Evolutionary conservation across 371 early-diverging fungal genomes (phyloP).

Genomic region (Sporodiniella umbellata): DNA sequence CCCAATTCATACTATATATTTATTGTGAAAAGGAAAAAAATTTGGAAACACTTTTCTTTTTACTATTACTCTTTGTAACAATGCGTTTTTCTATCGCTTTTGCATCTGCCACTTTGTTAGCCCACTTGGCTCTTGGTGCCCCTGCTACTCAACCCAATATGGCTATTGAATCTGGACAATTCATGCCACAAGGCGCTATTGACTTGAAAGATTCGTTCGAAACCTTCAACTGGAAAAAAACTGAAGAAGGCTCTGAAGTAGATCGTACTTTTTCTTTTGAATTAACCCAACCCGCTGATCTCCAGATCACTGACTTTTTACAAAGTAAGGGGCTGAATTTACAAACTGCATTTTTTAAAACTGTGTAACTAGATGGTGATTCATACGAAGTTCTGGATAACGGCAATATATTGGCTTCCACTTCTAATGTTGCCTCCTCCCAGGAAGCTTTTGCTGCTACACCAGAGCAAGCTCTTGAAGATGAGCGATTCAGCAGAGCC

Average conservation of each 20-base stretch:
- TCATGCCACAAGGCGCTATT: background rate
- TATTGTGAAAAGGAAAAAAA: background rate
- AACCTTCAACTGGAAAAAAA: constrained; percentile 24
- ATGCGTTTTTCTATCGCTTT: constrained; percentile 34
- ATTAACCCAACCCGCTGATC: constrained; percentile 22
- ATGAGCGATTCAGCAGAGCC: constrained; percentile 26
- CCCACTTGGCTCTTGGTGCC: constrained; percentile 19
- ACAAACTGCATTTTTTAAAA: too few species aligned
- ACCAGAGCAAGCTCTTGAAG: constrained; percentile 27
- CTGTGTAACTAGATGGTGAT: constrained; percentile 36
- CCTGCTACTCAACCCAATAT: constrained; percentile 23
- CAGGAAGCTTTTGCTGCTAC: constrained; percentile 16
- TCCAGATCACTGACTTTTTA: constrained; percentile 32
- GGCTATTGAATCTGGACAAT: constrained; percentile 9
- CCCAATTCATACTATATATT: background rate
- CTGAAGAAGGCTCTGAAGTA: constrained; percentile 6
- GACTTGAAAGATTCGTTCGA: constrained; percentile 20
- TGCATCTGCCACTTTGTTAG: constrained; percentile 23
- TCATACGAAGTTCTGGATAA: constrained; percentile 29
- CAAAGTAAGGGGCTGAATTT: constrained; percentile 24
- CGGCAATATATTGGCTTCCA: constrained; percentile 21
- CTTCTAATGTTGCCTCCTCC: constrained; percentile 14
- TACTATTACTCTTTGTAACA: background rate
- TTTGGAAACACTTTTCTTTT: background rate
- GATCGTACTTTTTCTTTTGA: constrained; percentile 28